Conservation (phyloP, 106 monocot genomes). For the Allium fistulosum region DNA sequence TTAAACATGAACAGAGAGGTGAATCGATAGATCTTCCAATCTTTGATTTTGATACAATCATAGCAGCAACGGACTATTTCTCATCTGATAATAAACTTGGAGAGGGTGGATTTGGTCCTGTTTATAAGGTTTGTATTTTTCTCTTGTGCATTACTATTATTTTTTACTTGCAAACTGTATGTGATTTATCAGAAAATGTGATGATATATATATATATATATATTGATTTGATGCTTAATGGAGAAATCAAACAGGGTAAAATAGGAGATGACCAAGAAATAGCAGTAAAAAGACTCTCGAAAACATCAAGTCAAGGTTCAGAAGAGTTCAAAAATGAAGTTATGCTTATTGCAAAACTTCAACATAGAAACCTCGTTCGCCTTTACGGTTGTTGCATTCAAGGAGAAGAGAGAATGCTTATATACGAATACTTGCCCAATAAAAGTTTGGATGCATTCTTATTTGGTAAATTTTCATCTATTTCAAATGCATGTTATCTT, state of each 20-base stretch:
- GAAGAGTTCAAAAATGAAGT: slow-evolving; percentile 41
- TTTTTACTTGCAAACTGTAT: too few relatives aligned
- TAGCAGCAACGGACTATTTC: too few relatives aligned
- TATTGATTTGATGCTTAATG: too few relatives aligned
- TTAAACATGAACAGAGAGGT: too few relatives aligned
- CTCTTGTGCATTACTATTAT: too few relatives aligned
- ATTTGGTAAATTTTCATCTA: slow-evolving; percentile 11
- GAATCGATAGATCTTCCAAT: too few relatives aligned
- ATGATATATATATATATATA: too few relatives aligned
- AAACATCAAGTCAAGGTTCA: slow-evolving; percentile 17
- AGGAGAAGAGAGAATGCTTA: slow-evolving; percentile 13
- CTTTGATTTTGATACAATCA: too few relatives aligned
- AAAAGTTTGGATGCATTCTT: slow-evolving; percentile 13
- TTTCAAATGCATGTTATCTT: not conserved
- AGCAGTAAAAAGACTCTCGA: slow-evolving; percentile 35
- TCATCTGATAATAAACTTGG: too few relatives aligned
- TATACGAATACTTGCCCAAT: slow-evolving; percentile 26
- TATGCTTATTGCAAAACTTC: slow-evolving; percentile 24
- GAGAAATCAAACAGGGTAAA: not conserved
- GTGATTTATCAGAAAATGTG: too few relatives aligned
- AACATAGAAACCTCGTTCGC: slow-evolving; percentile 32
- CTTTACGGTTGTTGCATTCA: slow-evolving; percentile 20
- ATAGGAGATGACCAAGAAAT: slow-evolving; percentile 25
- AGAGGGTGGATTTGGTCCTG: too few relatives aligned
- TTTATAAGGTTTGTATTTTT: too few relatives aligned